Conservation (phyloP, 2,329 filamentous ascomycete species). For the Phialophora expanda region DNA sequence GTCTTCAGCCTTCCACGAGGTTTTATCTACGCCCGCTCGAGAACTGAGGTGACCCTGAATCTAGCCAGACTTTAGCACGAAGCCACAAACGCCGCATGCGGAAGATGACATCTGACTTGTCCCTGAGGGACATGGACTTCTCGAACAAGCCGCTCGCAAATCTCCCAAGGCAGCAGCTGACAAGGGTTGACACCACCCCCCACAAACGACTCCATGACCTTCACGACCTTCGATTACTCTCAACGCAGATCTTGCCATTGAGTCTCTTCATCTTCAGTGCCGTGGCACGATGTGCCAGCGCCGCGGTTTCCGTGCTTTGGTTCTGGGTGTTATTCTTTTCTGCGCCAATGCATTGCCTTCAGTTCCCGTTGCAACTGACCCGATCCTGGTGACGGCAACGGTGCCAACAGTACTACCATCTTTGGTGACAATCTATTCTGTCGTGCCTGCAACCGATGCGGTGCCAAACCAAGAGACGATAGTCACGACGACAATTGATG, state of each 20-base stretch:
- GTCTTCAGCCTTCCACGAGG: constrained; percentile 10
- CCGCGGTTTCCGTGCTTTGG: constrained; percentile 17
- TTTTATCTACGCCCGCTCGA: constrained; percentile 1
- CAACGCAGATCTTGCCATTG: constrained; percentile 3
- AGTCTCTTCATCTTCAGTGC: constrained; percentile 12
- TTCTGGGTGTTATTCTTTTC: constrained; percentile 16
- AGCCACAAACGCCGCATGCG: constrained; percentile 11
- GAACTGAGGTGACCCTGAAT: neutral
- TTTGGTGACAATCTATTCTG: constrained; percentile 30
- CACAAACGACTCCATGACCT: neutral
- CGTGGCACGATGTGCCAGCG: constrained; percentile 25
- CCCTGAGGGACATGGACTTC: neutral
- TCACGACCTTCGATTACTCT: neutral
- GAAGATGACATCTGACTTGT: constrained; percentile 5
- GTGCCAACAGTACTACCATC: constrained; percentile 28
- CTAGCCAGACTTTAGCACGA: constrained; percentile 9
- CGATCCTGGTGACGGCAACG: constrained; percentile 29
- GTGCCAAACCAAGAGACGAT: constrained; percentile 8
- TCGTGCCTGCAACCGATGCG: constrained; percentile 26
- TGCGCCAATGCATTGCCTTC: constrained; percentile 27
- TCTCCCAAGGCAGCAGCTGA: neutral
- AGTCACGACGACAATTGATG: constrained; percentile 30
- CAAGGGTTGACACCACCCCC: constrained; percentile 2
- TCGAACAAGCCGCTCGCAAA: constrained; percentile 9
- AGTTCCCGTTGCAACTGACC: constrained; percentile 33